Base-by-base conservation (phyloP, 257 asterid genomes). In the Haberlea rhodopensis region DNA sequence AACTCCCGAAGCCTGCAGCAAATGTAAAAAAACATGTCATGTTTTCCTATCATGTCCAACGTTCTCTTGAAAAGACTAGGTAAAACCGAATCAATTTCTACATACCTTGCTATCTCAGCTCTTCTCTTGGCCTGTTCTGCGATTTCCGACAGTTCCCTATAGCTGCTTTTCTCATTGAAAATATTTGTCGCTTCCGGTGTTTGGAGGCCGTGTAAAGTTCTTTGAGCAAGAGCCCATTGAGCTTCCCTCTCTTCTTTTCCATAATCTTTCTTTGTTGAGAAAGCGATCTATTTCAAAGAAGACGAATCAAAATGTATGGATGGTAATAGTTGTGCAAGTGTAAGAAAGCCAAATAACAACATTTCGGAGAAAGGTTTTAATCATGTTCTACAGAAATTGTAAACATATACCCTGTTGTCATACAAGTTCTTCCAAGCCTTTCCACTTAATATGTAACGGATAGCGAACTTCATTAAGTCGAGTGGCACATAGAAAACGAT, bases 211-310 rank as follows among this genome's bases (percentile, higher is more conserved):
- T 92, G 97, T 64, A 89, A 26, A 60, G 97, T 89, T 79, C 99
- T 89, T 82, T 92, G 97, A 65, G 97, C 99, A 73, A 65, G 94
- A 73, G 97, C 99, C 99, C 99, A 92, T 80, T 92, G 99, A 71
- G 97, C 98, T 77, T 92, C 98, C 73, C 98, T 87, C 82, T 92
- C 97, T 64, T 77, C 96, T 81, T 81, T 89, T 2, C 97, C 99
- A 0, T 82, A 92, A 66, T 89, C 95, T 65, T 85, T 85, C 91
- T 89, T 92, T 73, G 95, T 85, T 51, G 97, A 84, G 82, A 92
- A 89, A 57, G 99, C 97, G 57, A 82, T 89, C 99, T 89, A 70
- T 75, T 71, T 52, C n/a, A 15, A 34, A 26, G 52, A 43, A 43
- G 51, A 15, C 34, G 16, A 2, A 16, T 29, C 34, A 29, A 29